Conservation (phyloP, 331 rosid species). For the Rosa hybrid region DNA sequence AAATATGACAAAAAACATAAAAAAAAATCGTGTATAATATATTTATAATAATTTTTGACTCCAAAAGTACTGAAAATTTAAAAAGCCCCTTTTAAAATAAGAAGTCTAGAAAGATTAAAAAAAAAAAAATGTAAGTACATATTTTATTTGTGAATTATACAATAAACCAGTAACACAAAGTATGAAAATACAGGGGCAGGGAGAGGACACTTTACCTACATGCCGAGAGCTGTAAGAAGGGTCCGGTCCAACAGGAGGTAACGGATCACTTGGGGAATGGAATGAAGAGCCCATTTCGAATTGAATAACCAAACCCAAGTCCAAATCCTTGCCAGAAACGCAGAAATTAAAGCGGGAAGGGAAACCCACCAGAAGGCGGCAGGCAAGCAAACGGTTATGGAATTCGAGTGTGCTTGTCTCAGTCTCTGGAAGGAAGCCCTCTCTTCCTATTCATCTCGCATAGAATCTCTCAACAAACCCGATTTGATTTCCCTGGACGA, state of each 20-base stretch:
- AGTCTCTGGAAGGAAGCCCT: slow-evolving; percentile 65
- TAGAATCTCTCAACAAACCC: slow-evolving; percentile 57
- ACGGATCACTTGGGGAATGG: background rate
- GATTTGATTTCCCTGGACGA: slow-evolving; percentile 59
- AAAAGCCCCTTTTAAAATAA: too few relatives aligned
- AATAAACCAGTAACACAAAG: too few relatives aligned
- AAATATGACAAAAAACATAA: too few relatives aligned
- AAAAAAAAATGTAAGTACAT: too few relatives aligned
- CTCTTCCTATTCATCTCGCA: slow-evolving; percentile 43
- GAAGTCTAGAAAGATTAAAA: too few relatives aligned
- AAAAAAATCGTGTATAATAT: too few relatives aligned
- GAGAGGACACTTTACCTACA: too few relatives aligned
- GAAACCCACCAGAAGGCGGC: background rate
- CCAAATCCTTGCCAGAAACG: background rate
- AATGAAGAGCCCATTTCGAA: background rate
- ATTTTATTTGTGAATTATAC: too few relatives aligned
- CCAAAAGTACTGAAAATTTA: too few relatives aligned
- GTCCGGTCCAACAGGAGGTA: background rate
- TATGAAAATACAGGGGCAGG: too few relatives aligned
- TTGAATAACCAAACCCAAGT: background rate
- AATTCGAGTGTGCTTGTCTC: slow-evolving; percentile 47
- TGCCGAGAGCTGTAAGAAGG: too few relatives aligned
- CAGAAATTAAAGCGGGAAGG: slow-evolving; percentile 8
- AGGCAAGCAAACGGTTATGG: slow-evolving; percentile 34
- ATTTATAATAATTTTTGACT: too few relatives aligned